These are phyloP conservation scores for Epichloe festucae DNA, from an alignment of 2,329 filamentous ascomycete genomes.

Conservation along the genomic window DNA sequence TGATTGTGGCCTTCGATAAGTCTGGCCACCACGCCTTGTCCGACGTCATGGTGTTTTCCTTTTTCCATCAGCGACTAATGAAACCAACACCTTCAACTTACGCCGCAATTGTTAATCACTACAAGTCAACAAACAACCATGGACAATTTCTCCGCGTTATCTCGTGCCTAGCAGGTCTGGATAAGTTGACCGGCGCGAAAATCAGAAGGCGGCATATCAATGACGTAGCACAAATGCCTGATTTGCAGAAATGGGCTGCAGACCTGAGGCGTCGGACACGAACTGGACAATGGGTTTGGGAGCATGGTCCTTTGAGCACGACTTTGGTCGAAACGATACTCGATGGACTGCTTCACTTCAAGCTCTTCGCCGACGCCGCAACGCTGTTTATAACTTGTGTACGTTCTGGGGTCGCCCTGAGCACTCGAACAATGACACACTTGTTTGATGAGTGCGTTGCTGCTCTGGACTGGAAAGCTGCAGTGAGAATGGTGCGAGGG, in stretches of 20 bases:
- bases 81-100: constrained; percentile 36
- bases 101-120: constrained; percentile 37
- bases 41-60: constrained; percentile 38
- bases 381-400: constrained; percentile 28
- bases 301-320: constrained; percentile 26
- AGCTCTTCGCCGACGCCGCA: constrained; percentile 30
- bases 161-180: constrained; percentile 31
- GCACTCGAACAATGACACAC: constrained; percentile 19
- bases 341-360: constrained; percentile 34
- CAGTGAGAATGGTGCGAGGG: constrained; percentile 18
- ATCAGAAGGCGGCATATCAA: constrained; percentile 22
- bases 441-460: constrained; percentile 30
- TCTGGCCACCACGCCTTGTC: constrained; percentile 36
- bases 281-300: constrained; percentile 24
- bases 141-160: constrained; percentile 31
- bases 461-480: constrained; percentile 26
- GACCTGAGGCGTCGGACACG: constrained; percentile 12
- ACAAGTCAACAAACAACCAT: constrained; percentile 27
- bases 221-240: constrained; percentile 16
- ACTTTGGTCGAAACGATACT: constrained; percentile 33
- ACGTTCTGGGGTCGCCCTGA: constrained; percentile 19
- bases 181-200: constrained; percentile 26
- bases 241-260: constrained; percentile 18
- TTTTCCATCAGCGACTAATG: constrained; percentile 30
- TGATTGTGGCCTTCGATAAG: constrained; percentile 53